phyloP scores from a whole-genome alignment of 1,284 basidiomycete genomes.

The Leccinum variabile region DNA sequence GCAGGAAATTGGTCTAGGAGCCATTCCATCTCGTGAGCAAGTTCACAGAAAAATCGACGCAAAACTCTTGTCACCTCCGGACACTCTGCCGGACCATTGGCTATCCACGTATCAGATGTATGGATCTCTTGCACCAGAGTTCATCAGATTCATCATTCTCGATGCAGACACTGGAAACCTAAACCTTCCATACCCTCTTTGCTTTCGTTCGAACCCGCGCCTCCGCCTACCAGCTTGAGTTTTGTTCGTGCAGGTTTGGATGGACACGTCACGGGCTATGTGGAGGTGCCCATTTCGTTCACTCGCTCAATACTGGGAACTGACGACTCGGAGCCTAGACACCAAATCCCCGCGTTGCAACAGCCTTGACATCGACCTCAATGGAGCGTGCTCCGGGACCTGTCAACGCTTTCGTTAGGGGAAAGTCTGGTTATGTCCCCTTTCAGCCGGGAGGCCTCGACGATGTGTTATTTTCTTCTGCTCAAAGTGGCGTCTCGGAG shows the following conservation, averaged over 20 bases:
- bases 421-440: slow-evolving; percentile 89
- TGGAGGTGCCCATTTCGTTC: slow-evolving; percentile 50
- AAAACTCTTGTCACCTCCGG: slow-evolving; percentile 64
- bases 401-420: slow-evolving; percentile 82
- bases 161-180: slow-evolving; percentile 68
- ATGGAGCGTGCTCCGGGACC: slow-evolving; percentile 81
- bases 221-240: slow-evolving; percentile 74
- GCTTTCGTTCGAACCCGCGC: slow-evolving; percentile 65
- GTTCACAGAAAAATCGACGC: slow-evolving; percentile 68
- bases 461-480: slow-evolving; percentile 45
- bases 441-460: slow-evolving; percentile 91
- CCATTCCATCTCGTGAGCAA: slow-evolving; percentile 55
- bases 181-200: slow-evolving; percentile 60
- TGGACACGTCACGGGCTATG: slow-evolving; percentile 79
- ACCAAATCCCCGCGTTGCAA: slow-evolving; percentile 48
- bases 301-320: not conserved
- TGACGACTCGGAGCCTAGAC: slow-evolving; percentile 46
- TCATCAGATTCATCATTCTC: slow-evolving; percentile 24
- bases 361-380: slow-evolving; percentile 78
- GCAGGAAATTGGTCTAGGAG: slow-evolving; percentile 52
- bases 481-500: slow-evolving; percentile 36
- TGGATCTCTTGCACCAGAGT: slow-evolving; percentile 26
- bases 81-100: slow-evolving; percentile 66
- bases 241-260: slow-evolving; percentile 79
- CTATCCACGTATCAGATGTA: slow-evolving; percentile 76